Evolutionary conservation across 176 grass and related monocot genomes (phyloP).

Genomic region (Olyra latifolia): DNA sequence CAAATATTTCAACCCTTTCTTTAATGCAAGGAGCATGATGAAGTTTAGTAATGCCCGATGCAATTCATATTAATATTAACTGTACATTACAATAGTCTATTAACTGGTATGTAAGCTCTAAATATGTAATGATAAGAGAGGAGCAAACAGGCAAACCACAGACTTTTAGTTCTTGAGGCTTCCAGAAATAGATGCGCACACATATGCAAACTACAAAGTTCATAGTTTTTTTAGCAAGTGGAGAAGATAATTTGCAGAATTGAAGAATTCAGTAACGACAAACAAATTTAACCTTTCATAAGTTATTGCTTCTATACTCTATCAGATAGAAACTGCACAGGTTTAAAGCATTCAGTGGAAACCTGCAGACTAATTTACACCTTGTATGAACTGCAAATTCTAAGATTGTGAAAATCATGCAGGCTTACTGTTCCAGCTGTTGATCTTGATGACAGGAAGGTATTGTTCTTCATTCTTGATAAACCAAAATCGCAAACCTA

Average conservation of each 20-base stretch:
- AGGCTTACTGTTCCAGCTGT: conserved; percentile 97
- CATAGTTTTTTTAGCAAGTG: conserved; percentile 7
- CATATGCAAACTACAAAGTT: not conserved
- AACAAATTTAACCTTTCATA: conserved; percentile 4
- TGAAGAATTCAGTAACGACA: not conserved
- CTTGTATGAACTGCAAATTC: not conserved
- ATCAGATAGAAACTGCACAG: not conserved
- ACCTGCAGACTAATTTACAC: not conserved
- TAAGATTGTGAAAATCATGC: conserved; percentile 9
- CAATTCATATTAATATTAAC: conserved; percentile 36
- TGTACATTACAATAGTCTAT: not conserved
- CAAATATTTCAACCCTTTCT: conserved; percentile 34
- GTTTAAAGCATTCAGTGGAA: not conserved
- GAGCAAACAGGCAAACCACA: conserved; percentile 6
- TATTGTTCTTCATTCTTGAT: conserved; percentile 94
- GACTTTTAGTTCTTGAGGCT: not conserved
- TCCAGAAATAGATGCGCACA: conserved; percentile 4
- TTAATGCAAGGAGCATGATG: conserved; percentile 31
- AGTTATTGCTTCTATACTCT: not conserved
- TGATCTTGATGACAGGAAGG: conserved; percentile 97
- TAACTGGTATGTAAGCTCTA: not conserved
- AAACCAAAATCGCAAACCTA: conserved; percentile 99
- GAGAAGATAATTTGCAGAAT: conserved; percentile 4
- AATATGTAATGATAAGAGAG: conserved; percentile 9
- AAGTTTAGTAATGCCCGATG: conserved; percentile 31